Percentiles rank a stretch among this genome's conserved stretches.
Evolutionary conservation across 371 early-diverging fungal genomes (phyloP).

Genomic region (Gilbertella persicaria): DNA sequence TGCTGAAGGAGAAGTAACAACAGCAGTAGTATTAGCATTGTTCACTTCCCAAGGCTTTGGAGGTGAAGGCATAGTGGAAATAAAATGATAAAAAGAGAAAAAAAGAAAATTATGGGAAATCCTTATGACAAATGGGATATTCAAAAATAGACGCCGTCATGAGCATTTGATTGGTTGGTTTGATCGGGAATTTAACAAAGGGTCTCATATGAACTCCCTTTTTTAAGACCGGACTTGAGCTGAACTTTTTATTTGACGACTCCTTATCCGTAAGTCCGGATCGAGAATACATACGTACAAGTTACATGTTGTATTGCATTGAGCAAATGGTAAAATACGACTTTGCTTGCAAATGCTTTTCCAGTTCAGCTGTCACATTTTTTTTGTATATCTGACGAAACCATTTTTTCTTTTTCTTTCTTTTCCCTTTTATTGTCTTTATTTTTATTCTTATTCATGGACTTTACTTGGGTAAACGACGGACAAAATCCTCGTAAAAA

Average conservation of each 20-base stretch:
- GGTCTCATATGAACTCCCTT: too few relatives aligned
- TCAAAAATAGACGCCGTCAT: slow-evolving; percentile 3
- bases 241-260: too few relatives aligned
- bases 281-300: too few relatives aligned
- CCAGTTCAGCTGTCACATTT: slow-evolving; percentile 15
- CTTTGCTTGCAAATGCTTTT: too few relatives aligned
- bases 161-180: slow-evolving; percentile 4
- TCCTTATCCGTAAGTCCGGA: too few relatives aligned
- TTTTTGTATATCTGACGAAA: slow-evolving; percentile 1
- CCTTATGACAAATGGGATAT: slow-evolving; percentile 14
- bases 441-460: slow-evolving; percentile 9
- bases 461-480: slow-evolving; percentile 29
- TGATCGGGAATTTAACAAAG: neutral
- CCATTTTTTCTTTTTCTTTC: neutral
- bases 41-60: slow-evolving; percentile 90
- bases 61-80: slow-evolving; percentile 57
- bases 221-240: too few relatives aligned
- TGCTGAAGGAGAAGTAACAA: slow-evolving; percentile 22
- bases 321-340: too few relatives aligned
- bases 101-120: slow-evolving; percentile 6
- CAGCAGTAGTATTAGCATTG: slow-evolving; percentile 13
- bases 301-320: too few relatives aligned
- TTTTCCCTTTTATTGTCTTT: neutral
- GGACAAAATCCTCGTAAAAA: slow-evolving; percentile 27
- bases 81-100: neutral